Base-by-base conservation (phyloP, 2,329 filamentous ascomycete genomes). In the Microcyclosporella mali region DNA sequence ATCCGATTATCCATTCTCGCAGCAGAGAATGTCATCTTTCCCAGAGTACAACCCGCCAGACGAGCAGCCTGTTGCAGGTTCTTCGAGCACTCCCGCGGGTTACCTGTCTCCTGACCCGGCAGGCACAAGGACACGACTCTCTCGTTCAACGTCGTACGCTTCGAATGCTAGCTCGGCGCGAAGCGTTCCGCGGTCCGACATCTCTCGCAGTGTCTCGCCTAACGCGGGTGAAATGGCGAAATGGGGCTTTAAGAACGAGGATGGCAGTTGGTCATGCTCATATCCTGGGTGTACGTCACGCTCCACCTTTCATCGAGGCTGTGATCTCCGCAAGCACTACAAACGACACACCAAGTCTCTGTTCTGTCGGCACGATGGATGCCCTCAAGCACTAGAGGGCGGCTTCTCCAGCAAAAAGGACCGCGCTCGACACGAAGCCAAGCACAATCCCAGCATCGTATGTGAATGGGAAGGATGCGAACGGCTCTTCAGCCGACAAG, bases 351-450 rank as follows among this genome's bases (percentile, higher is more conserved):
- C 71, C 19, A 81, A 81, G 52, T 70, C 75, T 12, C 72, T 80
- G 40, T 80, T 78, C 59, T 81, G 78, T 59, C 73, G 76, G 3
- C 69, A 78, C 45, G 66, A 73, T 37, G 74, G 75, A 10, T 81
- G 78, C 56, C 74, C 76, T 10, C 75, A 80, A 53, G 67, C 74
- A 8, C 67, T 64, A 2, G 70, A 71, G 28, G 75, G 75, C 25
- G 77, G 78, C 0, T 81, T 81, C 56, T 79, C 75, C 6, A 78
- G 74, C 55, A 79, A 79, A 57, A 81, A 81, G 54, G 78, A 81
- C 49, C 71, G 77, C 15, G 73, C 74, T 18, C 64, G 78, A 30
- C 78, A 81, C 49, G 78, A 81, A 58, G 77, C 77, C 33, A 80
- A 78, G 56, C 78, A 81, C 58, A 78, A 79, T 49, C 51, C 78